Evolutionary conservation across 257 asterid species (phyloP), one percentile per base, ranked within the genome.

Genomic region (Rhazya stricta): DNA sequence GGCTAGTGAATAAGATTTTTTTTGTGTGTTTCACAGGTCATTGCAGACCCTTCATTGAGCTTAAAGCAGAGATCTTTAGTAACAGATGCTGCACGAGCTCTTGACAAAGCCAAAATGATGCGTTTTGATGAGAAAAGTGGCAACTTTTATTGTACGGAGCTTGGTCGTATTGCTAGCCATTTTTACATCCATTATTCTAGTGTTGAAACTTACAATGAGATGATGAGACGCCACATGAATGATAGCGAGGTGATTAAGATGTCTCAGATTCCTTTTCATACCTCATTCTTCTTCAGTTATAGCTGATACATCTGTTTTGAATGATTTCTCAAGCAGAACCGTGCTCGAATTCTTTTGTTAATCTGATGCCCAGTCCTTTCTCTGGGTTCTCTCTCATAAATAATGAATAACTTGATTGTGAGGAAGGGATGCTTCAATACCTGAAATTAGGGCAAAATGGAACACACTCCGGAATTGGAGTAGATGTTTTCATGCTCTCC

Each of bases 111-210:
- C 72, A 94, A 94, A 88, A 94, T 94, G 99, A 90, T 94, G 99
- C 99, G 99, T 62, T 94, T 92, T 74, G 99, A 94, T 85, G 99
- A 94, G 86, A 94, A 94, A 86, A 94, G 99, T 78, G 99, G 99
- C 84, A 94, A 94, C 82, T 92, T 94, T 68, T 94, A 90, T 74
- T 92, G 97, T 83, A 92, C 99, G 13, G 99, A 94, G 88, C 99
- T 94, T 80, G 99, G 99, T 67, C 99, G 99, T 74, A 94, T 94
- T 61, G 99, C 99, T 53, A 94, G 99, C 84, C 99, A 94, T 86
- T 94, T 94, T 81, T 94, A 94, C 80, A 94, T 94, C 81, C 99
- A 89, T 21, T 94, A 94, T 84, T 89, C 97, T 78, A 94, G 99
- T 82, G 99, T 94, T 70, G 99, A 94, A 83, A 90, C 97, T 42